These are phyloP conservation scores for Aureobasidium sp. DNA, from an alignment of 2,329 filamentous ascomycete genomes.

Conservation along the genomic window DNA sequence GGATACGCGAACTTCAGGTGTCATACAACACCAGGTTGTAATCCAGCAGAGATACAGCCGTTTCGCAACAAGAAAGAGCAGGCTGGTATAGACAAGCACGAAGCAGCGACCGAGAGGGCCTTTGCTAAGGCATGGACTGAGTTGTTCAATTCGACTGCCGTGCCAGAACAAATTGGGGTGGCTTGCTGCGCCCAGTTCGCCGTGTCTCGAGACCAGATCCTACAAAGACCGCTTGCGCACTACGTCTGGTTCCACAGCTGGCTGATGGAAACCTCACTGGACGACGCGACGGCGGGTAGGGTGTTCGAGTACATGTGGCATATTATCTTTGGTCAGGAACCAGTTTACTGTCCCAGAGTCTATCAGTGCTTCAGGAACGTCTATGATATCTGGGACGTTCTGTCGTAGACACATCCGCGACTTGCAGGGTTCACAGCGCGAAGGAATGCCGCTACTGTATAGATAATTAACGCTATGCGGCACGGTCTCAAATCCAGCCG, in stretches of 20 bases:
- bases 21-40: slow-evolving; percentile 44
- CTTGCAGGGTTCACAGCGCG: not conserved
- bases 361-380: slow-evolving; percentile 8
- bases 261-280: slow-evolving; percentile 13
- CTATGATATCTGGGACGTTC: slow-evolving; percentile 1
- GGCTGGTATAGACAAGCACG: slow-evolving; percentile 19
- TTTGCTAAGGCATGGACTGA: slow-evolving; percentile 43
- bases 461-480: not conserved
- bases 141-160: slow-evolving; percentile 37
- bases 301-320: slow-evolving; percentile 18
- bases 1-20: slow-evolving; percentile 51
- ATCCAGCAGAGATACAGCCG: slow-evolving; percentile 43
- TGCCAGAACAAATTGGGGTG: slow-evolving; percentile 42
- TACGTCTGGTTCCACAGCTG: slow-evolving; percentile 37
- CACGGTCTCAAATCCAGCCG: not conserved
- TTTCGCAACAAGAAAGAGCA: slow-evolving; percentile 26
- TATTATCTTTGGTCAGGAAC: slow-evolving; percentile 13
- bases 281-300: slow-evolving; percentile 4
- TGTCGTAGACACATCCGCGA: not conserved
- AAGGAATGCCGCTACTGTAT: slow-evolving; percentile 6
- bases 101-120: slow-evolving; percentile 41
- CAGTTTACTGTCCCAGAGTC: slow-evolving; percentile 2
- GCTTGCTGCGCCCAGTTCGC: slow-evolving; percentile 52
- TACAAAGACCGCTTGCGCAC: slow-evolving; percentile 39
- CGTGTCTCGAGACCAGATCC: slow-evolving; percentile 42